Evolutionary conservation across 1,284 basidiomycete genomes (phyloP).

Genomic region (Hemileia vastatrix): DNA sequence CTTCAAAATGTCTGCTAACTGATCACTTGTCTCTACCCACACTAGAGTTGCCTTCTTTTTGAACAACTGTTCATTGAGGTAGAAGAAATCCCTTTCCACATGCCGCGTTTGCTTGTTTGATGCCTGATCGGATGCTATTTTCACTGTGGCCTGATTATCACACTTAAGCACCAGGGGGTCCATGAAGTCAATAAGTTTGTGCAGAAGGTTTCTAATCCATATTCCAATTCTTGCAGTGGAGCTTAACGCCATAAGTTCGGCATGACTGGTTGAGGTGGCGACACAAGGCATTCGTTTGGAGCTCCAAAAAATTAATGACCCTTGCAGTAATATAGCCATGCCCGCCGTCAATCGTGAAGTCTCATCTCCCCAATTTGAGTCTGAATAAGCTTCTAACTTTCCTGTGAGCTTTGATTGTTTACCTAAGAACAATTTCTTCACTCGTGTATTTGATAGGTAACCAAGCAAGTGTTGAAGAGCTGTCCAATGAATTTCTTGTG

Average conservation of each 20-base stretch:
- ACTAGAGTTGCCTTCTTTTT: not conserved
- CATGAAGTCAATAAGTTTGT: not conserved
- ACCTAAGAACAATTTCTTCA: not conserved
- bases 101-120: slow-evolving; percentile 1
- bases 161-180: not conserved
- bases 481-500: not conserved
- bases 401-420: not conserved
- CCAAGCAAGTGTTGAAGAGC: not conserved
- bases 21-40: not conserved
- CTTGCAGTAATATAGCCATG: not conserved
- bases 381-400: not conserved
- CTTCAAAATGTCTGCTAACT: slow-evolving; percentile 3
- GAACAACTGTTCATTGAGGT: not conserved
- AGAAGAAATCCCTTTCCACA: not conserved
- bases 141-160: slow-evolving; percentile 3
- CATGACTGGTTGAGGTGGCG: not conserved
- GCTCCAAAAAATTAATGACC: slow-evolving; percentile 1
- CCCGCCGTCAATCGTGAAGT: not conserved
- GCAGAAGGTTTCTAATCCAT: not conserved
- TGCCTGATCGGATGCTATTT: not conserved
- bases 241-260: not conserved
- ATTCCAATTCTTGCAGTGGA: not conserved
- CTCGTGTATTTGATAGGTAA: not conserved
- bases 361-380: slow-evolving; percentile 13
- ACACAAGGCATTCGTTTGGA: not conserved